A percentile compares a stretch with the other conserved stretches of the same genome.
These are phyloP conservation scores for Pyrenophora teres DNA, from an alignment of 2,329 filamentous ascomycete genomes.

Conservation along the genomic window DNA sequence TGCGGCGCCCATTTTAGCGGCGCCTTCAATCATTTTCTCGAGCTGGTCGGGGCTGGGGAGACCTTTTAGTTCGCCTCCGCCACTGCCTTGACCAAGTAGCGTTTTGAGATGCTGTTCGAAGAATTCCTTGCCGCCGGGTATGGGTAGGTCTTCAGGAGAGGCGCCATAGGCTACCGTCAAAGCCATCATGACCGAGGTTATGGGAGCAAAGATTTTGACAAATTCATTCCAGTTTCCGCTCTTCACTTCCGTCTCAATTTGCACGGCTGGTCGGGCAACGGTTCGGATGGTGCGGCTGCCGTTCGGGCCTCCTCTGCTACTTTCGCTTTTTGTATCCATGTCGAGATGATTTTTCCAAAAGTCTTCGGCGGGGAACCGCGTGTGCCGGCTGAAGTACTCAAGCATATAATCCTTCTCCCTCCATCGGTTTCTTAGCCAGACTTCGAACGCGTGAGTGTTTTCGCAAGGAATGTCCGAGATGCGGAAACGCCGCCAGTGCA, in stretches of 20 bases:
- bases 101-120: constrained; percentile 44
- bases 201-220: constrained; percentile 57
- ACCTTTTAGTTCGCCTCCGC: constrained; percentile 39
- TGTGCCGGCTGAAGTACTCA: constrained; percentile 75
- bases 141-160: constrained; percentile 40
- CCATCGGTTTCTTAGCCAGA: constrained; percentile 87
- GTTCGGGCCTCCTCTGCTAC: constrained; percentile 24
- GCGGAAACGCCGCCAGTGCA: constrained; percentile 90
- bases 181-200: constrained; percentile 57
- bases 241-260: constrained; percentile 56
- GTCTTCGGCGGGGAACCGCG: constrained; percentile 76
- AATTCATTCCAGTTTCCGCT: constrained; percentile 58
- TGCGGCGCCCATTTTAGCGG: constrained; percentile 38
- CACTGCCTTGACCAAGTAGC: constrained; percentile 30
- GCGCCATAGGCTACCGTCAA: constrained; percentile 52
- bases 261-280: constrained; percentile 46
- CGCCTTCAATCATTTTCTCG: constrained; percentile 46
- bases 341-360: constrained; percentile 50
- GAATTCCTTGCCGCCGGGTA: constrained; percentile 43
- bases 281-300: constrained; percentile 42
- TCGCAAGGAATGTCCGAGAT: constrained; percentile 81
- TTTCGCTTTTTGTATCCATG: constrained; percentile 34
- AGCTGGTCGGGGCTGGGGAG: constrained; percentile 43
- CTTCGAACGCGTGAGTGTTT: constrained; percentile 73
- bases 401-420: constrained; percentile 88